phyloP scores from a whole-genome alignment of 164 flowering plant species.

The Tetrastigma voinierianum region DNA sequence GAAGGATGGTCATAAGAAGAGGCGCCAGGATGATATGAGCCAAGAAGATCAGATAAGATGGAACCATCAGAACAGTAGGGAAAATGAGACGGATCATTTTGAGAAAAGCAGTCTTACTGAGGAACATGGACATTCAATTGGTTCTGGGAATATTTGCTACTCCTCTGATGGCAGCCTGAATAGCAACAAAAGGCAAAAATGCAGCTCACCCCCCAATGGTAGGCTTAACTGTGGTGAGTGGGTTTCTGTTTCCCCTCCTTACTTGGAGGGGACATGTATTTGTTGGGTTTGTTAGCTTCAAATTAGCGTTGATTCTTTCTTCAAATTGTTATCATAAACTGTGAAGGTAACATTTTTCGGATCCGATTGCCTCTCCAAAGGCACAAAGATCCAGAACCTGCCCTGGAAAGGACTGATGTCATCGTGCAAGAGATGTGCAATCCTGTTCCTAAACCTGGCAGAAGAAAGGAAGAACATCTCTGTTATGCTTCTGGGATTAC shows the following conservation, averaged over 20 bases:
- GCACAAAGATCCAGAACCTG: constrained; percentile 23
- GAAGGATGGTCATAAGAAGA: constrained; percentile 20
- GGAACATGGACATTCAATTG: constrained; percentile 19
- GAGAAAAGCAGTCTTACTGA: constrained; percentile 28
- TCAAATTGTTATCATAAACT: constrained; percentile 17
- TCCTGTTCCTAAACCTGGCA: constrained; percentile 9
- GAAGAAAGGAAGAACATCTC: constrained; percentile 1
- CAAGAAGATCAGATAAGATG: constrained; percentile 15
- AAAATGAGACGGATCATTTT: constrained; percentile 6
- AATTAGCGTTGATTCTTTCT: constrained; percentile 13
- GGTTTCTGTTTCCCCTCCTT: constrained; percentile 13
- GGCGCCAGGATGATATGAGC: constrained; percentile 20
- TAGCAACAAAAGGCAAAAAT: constrained; percentile 20
- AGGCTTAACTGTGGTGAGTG: constrained; percentile 21
- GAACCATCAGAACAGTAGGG: constrained; percentile 9
- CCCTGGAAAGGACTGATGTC: constrained; percentile 13
- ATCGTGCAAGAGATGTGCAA: constrained; percentile 8
- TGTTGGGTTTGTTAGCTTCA: constrained; percentile 24
- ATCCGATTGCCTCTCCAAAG: constrained; percentile 25
- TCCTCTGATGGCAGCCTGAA: constrained; percentile 24
- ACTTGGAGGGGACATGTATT: constrained; percentile 13
- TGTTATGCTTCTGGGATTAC: constrained; percentile 8
- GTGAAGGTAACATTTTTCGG: constrained; percentile 28
- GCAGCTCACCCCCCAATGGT: constrained; percentile 4
- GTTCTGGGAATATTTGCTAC: constrained; percentile 11